These are phyloP conservation scores for Penicillium cataractarum DNA, from an alignment of 495 filamentous ascomycete species.

Conservation along the genomic window DNA sequence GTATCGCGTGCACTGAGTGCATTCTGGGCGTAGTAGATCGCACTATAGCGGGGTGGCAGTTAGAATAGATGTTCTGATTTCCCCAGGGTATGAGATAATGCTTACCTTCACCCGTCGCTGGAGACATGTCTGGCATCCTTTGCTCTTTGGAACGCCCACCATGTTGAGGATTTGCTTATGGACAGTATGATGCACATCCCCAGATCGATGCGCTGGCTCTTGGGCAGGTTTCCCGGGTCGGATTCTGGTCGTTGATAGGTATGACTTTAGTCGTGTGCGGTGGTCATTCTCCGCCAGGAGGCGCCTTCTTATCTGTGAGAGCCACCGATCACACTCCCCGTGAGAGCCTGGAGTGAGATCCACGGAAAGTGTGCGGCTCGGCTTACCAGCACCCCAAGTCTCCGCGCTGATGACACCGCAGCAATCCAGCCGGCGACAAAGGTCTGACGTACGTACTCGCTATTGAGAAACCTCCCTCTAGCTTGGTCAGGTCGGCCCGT, in stretches of 20 bases:
- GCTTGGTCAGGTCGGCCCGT: conserved; percentile 2
- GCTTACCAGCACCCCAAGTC: not conserved
- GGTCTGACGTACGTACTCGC: not conserved
- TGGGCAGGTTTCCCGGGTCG: not conserved
- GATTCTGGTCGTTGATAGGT: not conserved
- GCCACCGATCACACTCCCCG: not conserved
- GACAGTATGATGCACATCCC: not conserved
- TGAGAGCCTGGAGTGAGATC: not conserved
- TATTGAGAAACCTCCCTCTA: not conserved
- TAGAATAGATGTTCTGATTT: not conserved
- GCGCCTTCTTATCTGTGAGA: not conserved
- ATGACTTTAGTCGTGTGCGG: not conserved
- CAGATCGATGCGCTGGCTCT: not conserved
- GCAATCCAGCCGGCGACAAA: not conserved
- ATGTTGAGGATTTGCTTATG: conserved; percentile 19
- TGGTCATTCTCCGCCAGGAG: not conserved
- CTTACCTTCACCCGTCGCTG: conserved; percentile 35
- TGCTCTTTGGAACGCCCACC: conserved; percentile 48
- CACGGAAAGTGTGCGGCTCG: not conserved
- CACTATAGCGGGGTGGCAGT: conserved; percentile 19
- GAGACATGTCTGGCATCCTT: conserved; percentile 43
- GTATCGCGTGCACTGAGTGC: conserved; percentile 33
- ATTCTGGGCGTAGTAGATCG: conserved; percentile 32
- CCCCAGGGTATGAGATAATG: not conserved
- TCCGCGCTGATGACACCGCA: not conserved